Percentiles rank a stretch among this genome's conserved stretches.
These are phyloP conservation scores for Uronychia binucleata DNA, from an alignment of 73 alveolate genomes.

Conservation along the genomic window DNA sequence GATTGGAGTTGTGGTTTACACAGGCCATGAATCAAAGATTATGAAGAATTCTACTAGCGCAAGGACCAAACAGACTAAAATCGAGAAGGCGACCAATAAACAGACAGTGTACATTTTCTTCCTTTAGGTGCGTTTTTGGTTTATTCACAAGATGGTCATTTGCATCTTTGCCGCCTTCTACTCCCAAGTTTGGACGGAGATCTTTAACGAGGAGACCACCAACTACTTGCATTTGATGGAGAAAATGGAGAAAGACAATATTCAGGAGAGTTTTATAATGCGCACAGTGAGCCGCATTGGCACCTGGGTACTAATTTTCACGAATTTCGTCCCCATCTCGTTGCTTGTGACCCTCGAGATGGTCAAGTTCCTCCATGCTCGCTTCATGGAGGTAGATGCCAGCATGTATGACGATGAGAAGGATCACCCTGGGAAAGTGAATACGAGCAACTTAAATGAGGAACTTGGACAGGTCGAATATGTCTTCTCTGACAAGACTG, in stretches of 20 bases:
- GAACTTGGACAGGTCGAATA: conserved; percentile 88
- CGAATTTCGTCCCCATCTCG: conserved; percentile 92
- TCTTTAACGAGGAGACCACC: conserved; percentile 40
- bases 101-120: conserved; percentile 11
- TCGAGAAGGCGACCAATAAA: conserved; percentile 66
- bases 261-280: conserved; percentile 40
- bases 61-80: conserved; percentile 63
- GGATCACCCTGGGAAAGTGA: conserved; percentile 70
- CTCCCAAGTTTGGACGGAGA: conserved; percentile 64
- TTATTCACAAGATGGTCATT: conserved; percentile 51
- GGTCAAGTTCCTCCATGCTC: conserved; percentile 85
- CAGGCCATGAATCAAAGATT: conserved; percentile 94
- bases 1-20: conserved; percentile 85
- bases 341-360: conserved; percentile 88
- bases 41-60: conserved; percentile 81
- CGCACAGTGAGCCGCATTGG: conserved; percentile 14
- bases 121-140: conserved; percentile 1
- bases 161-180: conserved; percentile 80
- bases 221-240: conserved; percentile 36
- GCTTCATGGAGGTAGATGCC: conserved; percentile 79
- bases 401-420: conserved; percentile 60
- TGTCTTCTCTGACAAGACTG: conserved; percentile 92
- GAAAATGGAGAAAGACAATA: conserved; percentile 13
- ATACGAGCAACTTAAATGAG: conserved; percentile 82
- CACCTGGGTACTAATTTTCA: conserved; percentile 81